Conservation (phyloP, 2,329 filamentous ascomycete genomes). For the Aspergillus sclerotialis region DNA sequence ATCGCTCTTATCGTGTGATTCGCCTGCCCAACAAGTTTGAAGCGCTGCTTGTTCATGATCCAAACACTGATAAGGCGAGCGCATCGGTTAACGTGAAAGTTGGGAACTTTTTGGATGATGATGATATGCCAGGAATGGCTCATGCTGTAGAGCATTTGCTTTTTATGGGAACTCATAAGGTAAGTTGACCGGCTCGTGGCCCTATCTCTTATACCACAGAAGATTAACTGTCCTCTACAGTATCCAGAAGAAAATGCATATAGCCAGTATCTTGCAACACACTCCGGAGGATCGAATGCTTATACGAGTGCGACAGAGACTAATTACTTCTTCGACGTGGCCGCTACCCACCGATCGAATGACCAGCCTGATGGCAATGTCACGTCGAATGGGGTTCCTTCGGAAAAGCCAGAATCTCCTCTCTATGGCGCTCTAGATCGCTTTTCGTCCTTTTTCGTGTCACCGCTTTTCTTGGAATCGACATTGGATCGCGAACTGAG, state of each 20-base stretch:
- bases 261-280: conserved; percentile 80
- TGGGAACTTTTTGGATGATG: conserved; percentile 86
- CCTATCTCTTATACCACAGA: neutral
- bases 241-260: conserved; percentile 95
- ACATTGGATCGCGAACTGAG: conserved; percentile 80
- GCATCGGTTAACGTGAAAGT: conserved; percentile 94
- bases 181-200: conserved; percentile 23
- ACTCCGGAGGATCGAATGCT: conserved; percentile 89
- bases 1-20: conserved; percentile 82
- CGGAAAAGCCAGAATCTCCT: conserved; percentile 40
- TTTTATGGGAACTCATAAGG: conserved; percentile 98
- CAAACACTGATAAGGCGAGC: conserved; percentile 92
- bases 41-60: conserved; percentile 85
- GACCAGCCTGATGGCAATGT: conserved; percentile 23
- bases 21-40: conserved; percentile 80
- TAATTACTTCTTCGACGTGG: conserved; percentile 96
- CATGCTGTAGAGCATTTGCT: conserved; percentile 93
- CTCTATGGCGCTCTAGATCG: conserved; percentile 79
- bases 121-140: conserved; percentile 88
- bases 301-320: conserved; percentile 91
- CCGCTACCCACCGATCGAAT: conserved; percentile 58
- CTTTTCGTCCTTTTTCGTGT: conserved; percentile 90
- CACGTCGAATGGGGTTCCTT: conserved; percentile 11
- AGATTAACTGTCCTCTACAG: conserved; percentile 30
- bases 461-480: conserved; percentile 75